Percentiles rank a stretch among this genome's conserved stretches.
Evolutionary conservation across 2,329 filamentous ascomycete genomes (phyloP).

Genomic region (Ophiostoma quercus): DNA sequence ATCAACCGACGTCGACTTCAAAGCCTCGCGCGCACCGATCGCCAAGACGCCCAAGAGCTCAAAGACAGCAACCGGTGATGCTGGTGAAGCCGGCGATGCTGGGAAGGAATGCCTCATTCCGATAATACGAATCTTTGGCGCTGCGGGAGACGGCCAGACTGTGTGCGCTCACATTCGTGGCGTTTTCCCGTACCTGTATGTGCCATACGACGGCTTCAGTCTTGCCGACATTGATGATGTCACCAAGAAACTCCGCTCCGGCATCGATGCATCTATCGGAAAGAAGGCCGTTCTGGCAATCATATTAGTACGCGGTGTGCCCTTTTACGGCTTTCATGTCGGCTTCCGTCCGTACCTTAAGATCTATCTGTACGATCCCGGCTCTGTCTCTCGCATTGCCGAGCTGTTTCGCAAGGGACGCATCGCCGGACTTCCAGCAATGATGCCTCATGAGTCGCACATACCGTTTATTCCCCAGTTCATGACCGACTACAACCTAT

Average conservation of each 20-base stretch:
- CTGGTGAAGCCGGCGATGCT: not conserved
- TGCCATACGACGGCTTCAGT: slow-evolving; percentile 37
- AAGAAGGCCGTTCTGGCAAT: slow-evolving; percentile 70
- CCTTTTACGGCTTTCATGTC: slow-evolving; percentile 93
- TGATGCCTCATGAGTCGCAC: slow-evolving; percentile 93
- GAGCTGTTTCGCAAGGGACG: slow-evolving; percentile 79
- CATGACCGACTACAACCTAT: slow-evolving; percentile 98
- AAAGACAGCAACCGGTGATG: not conserved
- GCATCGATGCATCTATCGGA: slow-evolving; percentile 86
- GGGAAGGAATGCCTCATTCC: slow-evolving; percentile 61
- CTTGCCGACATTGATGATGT: slow-evolving; percentile 19
- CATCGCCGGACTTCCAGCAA: slow-evolving; percentile 66
- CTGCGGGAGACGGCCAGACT: slow-evolving; percentile 90
- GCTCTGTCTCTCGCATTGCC: slow-evolving; percentile 77
- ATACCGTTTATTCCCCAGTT: slow-evolving; percentile 89
- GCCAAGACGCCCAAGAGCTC: not conserved
- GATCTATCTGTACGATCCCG: slow-evolving; percentile 86
- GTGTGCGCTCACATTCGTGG: slow-evolving; percentile 95
- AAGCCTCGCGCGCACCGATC: slow-evolving; percentile 48
- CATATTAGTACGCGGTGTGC: slow-evolving; percentile 83
- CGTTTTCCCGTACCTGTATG: slow-evolving; percentile 90
- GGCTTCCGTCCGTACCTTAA: slow-evolving; percentile 90
- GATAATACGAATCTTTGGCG: slow-evolving; percentile 83
- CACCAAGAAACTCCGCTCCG: slow-evolving; percentile 59
- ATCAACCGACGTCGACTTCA: slow-evolving; percentile 69